Percentiles rank a stretch among this genome's conserved stretches.
phyloP scores from a whole-genome alignment of 140 eudicot genomes.

The Senecio squalidus region DNA sequence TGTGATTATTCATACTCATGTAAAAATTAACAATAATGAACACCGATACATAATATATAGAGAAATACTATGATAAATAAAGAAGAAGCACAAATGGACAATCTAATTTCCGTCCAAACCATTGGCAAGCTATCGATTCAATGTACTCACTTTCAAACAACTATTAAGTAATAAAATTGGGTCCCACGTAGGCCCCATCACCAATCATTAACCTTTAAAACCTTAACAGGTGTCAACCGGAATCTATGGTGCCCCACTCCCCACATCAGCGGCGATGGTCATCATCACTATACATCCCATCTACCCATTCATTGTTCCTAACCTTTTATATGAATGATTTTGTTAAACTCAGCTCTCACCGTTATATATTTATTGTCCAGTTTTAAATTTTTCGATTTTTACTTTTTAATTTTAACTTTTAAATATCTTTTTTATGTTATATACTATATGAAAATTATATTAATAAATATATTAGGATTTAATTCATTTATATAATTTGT shows the following conservation, averaged over 20 bases:
- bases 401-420: no score
- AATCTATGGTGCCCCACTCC: slow-evolving; percentile 16
- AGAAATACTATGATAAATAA: neutral
- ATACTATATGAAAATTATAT: no score
- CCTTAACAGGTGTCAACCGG: slow-evolving; percentile 26
- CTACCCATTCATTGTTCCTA: slow-evolving; percentile 19
- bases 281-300: slow-evolving; percentile 19
- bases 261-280: slow-evolving; percentile 17
- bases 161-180: slow-evolving; percentile 1
- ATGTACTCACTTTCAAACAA: slow-evolving; percentile 30
- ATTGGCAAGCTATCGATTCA: slow-evolving; percentile 28
- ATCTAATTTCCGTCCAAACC: slow-evolving; percentile 20
- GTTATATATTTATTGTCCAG: no score
- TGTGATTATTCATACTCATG: no score
- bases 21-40: no score
- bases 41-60: no score
- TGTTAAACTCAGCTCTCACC: neutral
- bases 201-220: slow-evolving; percentile 14
- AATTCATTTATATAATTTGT: no score
- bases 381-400: no score
- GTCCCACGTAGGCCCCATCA: slow-evolving; percentile 6
- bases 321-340: neutral
- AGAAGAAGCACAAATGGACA: slow-evolving; percentile 4
- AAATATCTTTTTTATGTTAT: no score
- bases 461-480: no score